phyloP scores from a whole-genome alignment of 2,329 filamentous ascomycete species.

The Arthrobotrys iridis region DNA sequence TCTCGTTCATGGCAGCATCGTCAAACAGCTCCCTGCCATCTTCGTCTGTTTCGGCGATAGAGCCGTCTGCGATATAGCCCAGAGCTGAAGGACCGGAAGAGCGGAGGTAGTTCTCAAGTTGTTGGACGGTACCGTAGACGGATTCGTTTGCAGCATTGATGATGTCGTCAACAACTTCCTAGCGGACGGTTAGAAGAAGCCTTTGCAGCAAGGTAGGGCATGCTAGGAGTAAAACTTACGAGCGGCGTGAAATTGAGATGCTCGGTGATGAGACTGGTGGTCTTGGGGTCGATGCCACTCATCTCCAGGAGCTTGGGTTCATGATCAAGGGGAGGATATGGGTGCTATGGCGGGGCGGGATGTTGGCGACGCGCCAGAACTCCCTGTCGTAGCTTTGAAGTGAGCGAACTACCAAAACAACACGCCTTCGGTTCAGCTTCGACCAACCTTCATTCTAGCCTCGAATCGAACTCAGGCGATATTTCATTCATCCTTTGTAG shows the following conservation, averaged over 20 bases:
- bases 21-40: slow-evolving; percentile 62
- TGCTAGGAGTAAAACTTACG: slow-evolving; percentile 67
- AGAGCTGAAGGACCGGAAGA: slow-evolving; percentile 77
- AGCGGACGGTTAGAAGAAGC: slow-evolving; percentile 42
- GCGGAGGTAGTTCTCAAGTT: slow-evolving; percentile 83
- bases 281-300: slow-evolving; percentile 50
- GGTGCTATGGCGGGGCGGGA: not conserved
- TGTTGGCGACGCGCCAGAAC: slow-evolving; percentile 8
- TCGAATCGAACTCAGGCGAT: not conserved
- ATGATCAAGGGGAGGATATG: slow-evolving; percentile 16
- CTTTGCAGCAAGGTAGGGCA: slow-evolving; percentile 5
- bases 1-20: slow-evolving; percentile 72
- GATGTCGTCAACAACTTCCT: slow-evolving; percentile 96
- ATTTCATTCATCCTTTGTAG: not conserved
- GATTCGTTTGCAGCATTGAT: slow-evolving; percentile 97
- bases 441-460: not conserved
- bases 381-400: too few relatives aligned
- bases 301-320: slow-evolving; percentile 37
- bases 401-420: not conserved
- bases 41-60: slow-evolving; percentile 64
- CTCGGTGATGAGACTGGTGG: slow-evolving; percentile 77
- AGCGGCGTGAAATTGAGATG: slow-evolving; percentile 95
- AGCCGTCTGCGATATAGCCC: slow-evolving; percentile 74
- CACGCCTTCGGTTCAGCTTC: not conserved
- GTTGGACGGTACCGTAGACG: slow-evolving; percentile 86